Evolutionary conservation across 106 monocot species (phyloP).

Genomic region (Agapanthus africanus): DNA sequence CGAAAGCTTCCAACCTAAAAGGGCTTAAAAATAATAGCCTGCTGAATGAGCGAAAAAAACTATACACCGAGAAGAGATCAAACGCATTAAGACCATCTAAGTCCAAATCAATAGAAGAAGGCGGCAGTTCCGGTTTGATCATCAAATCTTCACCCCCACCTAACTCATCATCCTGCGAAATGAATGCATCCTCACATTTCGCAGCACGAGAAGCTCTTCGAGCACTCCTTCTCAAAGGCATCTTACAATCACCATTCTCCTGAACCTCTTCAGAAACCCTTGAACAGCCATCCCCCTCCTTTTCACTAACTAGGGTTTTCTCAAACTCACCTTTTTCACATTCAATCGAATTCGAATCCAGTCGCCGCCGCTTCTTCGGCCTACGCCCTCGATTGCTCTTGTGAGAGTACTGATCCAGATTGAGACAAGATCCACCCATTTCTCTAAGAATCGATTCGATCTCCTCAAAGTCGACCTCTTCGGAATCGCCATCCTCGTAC

Average conservation of each 20-base stretch:
- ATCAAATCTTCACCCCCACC: not conserved
- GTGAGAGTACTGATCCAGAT: constrained; percentile 1
- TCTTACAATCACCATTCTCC: not conserved
- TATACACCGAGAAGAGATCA: constrained; percentile 83
- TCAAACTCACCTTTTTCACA: not conserved
- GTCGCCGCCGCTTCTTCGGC: too few species aligned
- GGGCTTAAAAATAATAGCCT: constrained; percentile 76
- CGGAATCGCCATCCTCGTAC: constrained; percentile 58
- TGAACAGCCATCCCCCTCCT: not conserved
- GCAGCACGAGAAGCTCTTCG: not conserved
- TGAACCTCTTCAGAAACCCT: not conserved
- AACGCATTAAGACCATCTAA: constrained; percentile 57
- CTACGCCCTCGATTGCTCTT: constrained; percentile 13
- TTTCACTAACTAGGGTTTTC: not conserved
- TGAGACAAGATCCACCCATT: constrained; percentile 12
- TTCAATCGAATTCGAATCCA: too few species aligned
- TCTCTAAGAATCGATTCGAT: constrained; percentile 34
- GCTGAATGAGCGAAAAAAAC: constrained; percentile 78
- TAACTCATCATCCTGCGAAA: constrained; percentile 3
- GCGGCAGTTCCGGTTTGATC: constrained; percentile 45
- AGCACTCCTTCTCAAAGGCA: not conserved
- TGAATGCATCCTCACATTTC: not conserved
- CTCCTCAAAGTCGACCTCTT: constrained; percentile 44
- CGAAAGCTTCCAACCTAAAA: constrained; percentile 63
- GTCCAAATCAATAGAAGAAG: constrained; percentile 65